These are phyloP conservation scores for Fragaria iinumae DNA, from an alignment of 306 rosid genomes.

Conservation along the genomic window DNA sequence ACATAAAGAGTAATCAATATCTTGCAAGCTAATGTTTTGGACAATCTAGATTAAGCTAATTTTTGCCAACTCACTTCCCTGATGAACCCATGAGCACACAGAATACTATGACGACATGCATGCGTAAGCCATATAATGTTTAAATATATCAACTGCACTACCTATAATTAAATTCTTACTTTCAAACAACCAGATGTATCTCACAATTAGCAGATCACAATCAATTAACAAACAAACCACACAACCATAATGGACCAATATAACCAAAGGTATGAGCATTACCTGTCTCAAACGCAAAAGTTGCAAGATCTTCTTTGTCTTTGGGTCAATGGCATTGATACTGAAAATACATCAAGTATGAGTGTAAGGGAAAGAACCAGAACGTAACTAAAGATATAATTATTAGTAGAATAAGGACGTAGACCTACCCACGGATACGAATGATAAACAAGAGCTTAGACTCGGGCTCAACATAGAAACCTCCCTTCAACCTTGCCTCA, in stretches of 20 bases:
- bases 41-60: neutral
- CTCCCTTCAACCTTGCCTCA: conserved; percentile 89
- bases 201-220: neutral
- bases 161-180: neutral
- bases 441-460: conserved; percentile 78
- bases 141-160: neutral
- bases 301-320: conserved; percentile 73
- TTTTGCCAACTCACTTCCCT: neutral
- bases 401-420: neutral
- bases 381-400: neutral
- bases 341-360: conserved; percentile 28
- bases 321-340: conserved; percentile 90
- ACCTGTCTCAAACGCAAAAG: conserved; percentile 94
- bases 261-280: neutral
- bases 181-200: neutral
- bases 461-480: conserved; percentile 93
- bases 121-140: neutral
- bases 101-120: neutral
- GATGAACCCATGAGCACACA: neutral
- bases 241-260: neutral
- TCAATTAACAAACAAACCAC: neutral
- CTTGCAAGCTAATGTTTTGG: neutral
- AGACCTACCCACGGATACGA: conserved; percentile 79
- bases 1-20: neutral
- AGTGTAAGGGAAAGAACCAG: neutral